Percentiles rank a stretch among this genome's conserved stretches.
Conservation (phyloP, 164 flowering plant genomes). For the Stephania yunnanensis region DNA sequence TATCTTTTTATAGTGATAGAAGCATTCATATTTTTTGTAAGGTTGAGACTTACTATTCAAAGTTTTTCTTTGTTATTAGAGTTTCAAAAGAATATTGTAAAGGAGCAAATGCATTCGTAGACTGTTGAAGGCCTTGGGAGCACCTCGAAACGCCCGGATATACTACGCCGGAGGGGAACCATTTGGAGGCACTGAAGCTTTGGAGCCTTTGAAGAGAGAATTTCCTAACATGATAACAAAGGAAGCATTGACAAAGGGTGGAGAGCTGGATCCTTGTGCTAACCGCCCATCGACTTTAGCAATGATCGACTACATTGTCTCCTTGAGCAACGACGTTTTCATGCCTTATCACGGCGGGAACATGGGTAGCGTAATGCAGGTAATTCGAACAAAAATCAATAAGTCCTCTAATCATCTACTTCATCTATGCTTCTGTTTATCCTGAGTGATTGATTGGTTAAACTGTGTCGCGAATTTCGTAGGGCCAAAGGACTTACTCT, state of each 20-base stretch:
- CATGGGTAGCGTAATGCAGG: slow-evolving; percentile 55
- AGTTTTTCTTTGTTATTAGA: no score
- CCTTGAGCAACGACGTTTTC: slow-evolving; percentile 61
- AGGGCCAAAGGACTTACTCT: slow-evolving; percentile 64
- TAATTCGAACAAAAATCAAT: no score
- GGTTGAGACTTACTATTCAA: no score
- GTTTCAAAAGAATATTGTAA: no score
- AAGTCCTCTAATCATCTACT: no score
- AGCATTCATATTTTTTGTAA: no score
- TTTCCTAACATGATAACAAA: slow-evolving; percentile 55
- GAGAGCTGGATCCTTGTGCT: slow-evolving; percentile 45
- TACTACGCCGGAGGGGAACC: slow-evolving; percentile 65
- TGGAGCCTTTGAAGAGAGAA: slow-evolving; percentile 40
- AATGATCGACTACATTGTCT: slow-evolving; percentile 78
- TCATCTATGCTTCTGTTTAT: no score
- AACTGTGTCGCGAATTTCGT: no score
- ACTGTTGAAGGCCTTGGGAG: slow-evolving; percentile 63
- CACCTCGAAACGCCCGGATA: slow-evolving; percentile 43
- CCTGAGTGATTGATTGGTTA: no score
- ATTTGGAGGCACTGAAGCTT: slow-evolving; percentile 49
- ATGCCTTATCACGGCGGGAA: slow-evolving; percentile 72
- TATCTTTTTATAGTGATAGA: no score
- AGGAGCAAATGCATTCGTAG: slow-evolving; percentile 7
- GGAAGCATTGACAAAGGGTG: slow-evolving; percentile 41
- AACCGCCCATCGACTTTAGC: slow-evolving; percentile 54